Conservation (phyloP, 371 early-diverging fungal species). For the Mortierella sp. region DNA sequence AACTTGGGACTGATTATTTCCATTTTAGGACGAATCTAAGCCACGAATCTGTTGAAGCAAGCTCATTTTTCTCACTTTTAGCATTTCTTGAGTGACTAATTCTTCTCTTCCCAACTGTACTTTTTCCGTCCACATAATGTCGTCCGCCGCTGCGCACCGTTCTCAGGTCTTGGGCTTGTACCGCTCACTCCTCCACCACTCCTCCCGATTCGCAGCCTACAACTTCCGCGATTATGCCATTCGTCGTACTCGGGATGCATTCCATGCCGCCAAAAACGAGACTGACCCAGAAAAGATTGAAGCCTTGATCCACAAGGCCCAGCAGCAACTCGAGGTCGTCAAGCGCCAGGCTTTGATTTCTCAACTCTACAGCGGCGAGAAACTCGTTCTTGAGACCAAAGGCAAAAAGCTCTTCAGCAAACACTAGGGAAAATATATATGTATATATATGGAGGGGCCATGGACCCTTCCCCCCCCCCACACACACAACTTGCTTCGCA, state of each 20-base stretch:
- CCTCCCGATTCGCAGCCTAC: slow-evolving; percentile 74
- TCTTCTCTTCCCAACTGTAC: neutral
- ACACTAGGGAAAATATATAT: slow-evolving; percentile 22
- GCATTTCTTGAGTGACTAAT: neutral
- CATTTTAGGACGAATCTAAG: too few relatives aligned
- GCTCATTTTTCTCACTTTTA: too few relatives aligned
- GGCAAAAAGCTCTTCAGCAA: slow-evolving; percentile 34
- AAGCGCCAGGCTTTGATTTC: slow-evolving; percentile 77
- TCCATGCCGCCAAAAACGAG: slow-evolving; percentile 69
- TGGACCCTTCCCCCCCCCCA: neutral
- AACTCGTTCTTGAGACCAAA: slow-evolving; percentile 70
- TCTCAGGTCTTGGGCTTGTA: slow-evolving; percentile 72
- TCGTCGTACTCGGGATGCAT: slow-evolving; percentile 76
- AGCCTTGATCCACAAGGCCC: slow-evolving; percentile 64
- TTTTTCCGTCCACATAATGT: slow-evolving; percentile 1
- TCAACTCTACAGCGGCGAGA: slow-evolving; percentile 68
- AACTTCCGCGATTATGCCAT: slow-evolving; percentile 81
- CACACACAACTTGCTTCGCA: neutral
- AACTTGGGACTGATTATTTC: too few relatives aligned
- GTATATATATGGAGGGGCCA: neutral
- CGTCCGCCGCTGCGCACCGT: slow-evolving; percentile 27
- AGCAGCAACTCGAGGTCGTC: slow-evolving; percentile 71
- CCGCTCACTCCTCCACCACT: slow-evolving; percentile 72
- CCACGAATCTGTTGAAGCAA: too few relatives aligned
- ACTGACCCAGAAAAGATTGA: slow-evolving; percentile 68